Base-by-base conservation (phyloP, 768 basidiomycete species). In the Suillus plorans region DNA sequence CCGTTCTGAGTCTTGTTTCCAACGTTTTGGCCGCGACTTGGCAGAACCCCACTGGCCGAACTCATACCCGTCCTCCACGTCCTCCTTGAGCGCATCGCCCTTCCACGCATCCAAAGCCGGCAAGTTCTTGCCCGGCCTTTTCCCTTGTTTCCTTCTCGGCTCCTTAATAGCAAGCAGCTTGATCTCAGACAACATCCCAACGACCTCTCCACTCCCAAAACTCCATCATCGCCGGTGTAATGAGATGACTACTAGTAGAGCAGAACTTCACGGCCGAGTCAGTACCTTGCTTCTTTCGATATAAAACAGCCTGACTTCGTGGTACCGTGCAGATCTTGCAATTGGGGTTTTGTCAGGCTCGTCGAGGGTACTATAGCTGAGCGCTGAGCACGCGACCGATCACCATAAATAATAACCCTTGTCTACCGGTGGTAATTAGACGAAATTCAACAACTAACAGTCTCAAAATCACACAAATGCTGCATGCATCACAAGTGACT, bases 121-220 rank as follows among this genome's bases (percentile, higher is more conserved):
- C 18, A 2, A 77, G 75, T 57, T 83, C 44, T n/a, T 63, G 18
- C 78, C 9, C 10, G 72, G 55, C 62, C 70, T 69, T 36, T 36
- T 36, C 34, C 34, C 34, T 9, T 7, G 34, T 36, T 36, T 36
- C 6, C 34, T 36, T 36, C 34, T 36, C 34, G 34, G 34, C 34
- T 36, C 34, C 34, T 36, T 36, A 36, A 36, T 36, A 36, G 34
- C 9, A 36, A 36, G 34, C 9, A 7, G 74, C 70, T 90, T 88
- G 42, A 91, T 85, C 53, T 80, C 80, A 20, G 75, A 71, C 36
- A 91, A 67, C 47, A 86, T 75, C 8, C 71, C 73, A 81, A 85
- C 84, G 22, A 84, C 82, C 66, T 86, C 84, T n/a, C 74, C 79
- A 22, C 79, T 79, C 25, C 79, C 84, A 12, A 83, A 67, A 31